A percentile compares a stretch with the other conserved stretches of the same genome.
phyloP scores from a whole-genome alignment of 495 filamentous ascomycete genomes.

The Hyaloscypha hepaticicola region DNA sequence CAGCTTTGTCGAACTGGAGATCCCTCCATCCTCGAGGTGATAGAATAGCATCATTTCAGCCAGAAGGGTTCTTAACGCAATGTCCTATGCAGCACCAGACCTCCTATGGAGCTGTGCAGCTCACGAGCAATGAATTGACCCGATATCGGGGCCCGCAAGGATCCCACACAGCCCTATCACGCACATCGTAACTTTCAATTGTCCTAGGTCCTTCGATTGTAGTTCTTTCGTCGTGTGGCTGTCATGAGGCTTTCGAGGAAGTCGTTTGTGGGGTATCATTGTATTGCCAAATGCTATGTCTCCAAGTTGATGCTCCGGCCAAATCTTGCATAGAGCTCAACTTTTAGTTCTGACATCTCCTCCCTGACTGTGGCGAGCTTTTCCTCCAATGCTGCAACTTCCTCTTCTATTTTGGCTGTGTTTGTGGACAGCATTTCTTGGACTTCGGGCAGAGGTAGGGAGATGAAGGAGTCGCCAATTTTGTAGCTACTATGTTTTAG shows the following conservation, averaged over 20 bases:
- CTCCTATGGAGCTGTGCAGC: background rate
- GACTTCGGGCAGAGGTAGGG: constrained; percentile 76
- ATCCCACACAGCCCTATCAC: background rate
- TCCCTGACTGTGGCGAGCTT: constrained; percentile 71
- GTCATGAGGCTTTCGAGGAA: background rate
- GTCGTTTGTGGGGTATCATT: constrained; percentile 25
- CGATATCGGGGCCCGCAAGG: background rate
- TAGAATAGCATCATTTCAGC: background rate
- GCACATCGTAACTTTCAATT: background rate
- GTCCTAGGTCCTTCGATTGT: background rate
- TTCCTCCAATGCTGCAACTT: constrained; percentile 74
- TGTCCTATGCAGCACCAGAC: background rate
- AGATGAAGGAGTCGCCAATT: constrained; percentile 93
- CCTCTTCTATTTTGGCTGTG: constrained; percentile 68
- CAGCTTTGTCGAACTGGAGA: too few relatives aligned
- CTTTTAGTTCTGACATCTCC: constrained; percentile 84
- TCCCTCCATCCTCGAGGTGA: background rate
- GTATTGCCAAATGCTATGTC: constrained; percentile 47
- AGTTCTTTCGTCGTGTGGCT: too few relatives aligned
- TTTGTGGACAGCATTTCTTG: constrained; percentile 77
- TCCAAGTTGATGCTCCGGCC: constrained; percentile 95
- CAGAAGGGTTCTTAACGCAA: background rate
- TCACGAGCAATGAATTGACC: background rate
- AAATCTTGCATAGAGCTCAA: constrained; percentile 89
- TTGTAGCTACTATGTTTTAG: constrained; percentile 68